phyloP scores from a whole-genome alignment of 2,329 filamentous ascomycete genomes.

The Botryotinia narcissicola region DNA sequence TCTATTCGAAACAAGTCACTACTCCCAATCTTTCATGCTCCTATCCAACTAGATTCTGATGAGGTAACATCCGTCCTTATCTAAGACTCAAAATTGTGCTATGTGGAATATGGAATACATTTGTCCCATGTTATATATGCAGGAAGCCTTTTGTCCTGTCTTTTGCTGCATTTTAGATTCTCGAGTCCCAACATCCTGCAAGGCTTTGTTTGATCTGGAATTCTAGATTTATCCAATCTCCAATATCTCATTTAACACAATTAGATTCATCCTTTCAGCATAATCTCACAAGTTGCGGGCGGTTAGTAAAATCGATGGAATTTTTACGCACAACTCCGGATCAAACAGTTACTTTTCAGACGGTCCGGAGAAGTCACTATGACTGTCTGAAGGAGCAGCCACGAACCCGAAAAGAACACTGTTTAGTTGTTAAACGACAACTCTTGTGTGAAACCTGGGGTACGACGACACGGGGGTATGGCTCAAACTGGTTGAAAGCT shows the following conservation, averaged over 20 bases:
- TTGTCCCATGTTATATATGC: neutral
- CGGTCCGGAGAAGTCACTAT: neutral
- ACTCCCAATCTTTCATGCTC: neutral
- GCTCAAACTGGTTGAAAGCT: neutral
- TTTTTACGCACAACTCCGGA: neutral
- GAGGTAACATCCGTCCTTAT: constrained; percentile 1
- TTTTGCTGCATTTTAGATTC: constrained; percentile 1
- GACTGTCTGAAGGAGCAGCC: neutral
- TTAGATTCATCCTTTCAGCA: neutral
- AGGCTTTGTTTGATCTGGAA: neutral
- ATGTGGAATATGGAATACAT: neutral
- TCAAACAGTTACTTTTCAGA: constrained; percentile 1
- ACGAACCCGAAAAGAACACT: neutral
- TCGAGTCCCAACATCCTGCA: constrained; percentile 8
- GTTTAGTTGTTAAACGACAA: neutral
- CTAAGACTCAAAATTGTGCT: neutral
- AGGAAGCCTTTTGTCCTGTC: neutral
- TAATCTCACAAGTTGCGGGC: neutral
- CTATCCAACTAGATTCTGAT: neutral
- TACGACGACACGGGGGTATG: constrained; percentile 4
- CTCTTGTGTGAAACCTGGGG: neutral
- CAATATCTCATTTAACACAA: neutral
- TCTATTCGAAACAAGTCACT: neutral
- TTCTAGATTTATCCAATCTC: neutral
- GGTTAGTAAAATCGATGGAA: neutral